phyloP scores from a whole-genome alignment of 129 eudicot genomes.

The Pseudognaphalium luteoalbum region DNA sequence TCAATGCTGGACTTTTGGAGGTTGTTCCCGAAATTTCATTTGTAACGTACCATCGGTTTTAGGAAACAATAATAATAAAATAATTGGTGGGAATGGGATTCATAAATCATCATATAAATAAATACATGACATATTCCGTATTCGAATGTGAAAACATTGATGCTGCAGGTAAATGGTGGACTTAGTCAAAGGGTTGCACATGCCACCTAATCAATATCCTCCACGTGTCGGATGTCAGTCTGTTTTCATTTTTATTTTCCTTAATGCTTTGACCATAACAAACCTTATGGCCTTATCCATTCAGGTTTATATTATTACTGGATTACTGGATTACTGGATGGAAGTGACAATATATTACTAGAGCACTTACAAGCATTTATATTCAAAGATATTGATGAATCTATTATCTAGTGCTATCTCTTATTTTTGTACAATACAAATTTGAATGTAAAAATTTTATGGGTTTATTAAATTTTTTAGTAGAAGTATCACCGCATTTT shows the following conservation, averaged over 20 bases:
- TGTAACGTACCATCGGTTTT: not conserved
- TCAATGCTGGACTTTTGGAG: not conserved
- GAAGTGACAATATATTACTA: too few relatives aligned
- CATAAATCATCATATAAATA: too few relatives aligned
- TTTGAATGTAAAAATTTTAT: too few relatives aligned
- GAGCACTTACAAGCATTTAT: too few relatives aligned
- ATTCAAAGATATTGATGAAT: too few relatives aligned
- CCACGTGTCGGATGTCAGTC: slow-evolving; percentile 41
- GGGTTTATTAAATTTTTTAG: too few relatives aligned
- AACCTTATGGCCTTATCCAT: slow-evolving; percentile 41
- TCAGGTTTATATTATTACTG: slow-evolving; percentile 9
- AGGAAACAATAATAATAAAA: not conserved
- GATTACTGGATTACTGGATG: too few relatives aligned
- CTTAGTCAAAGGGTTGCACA: slow-evolving; percentile 36
- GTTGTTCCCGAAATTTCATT: not conserved
- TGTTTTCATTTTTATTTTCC: not conserved
- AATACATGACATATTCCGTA: not conserved
- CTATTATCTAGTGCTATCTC: too few relatives aligned
- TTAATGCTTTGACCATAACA: slow-evolving; percentile 33
- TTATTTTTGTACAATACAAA: too few relatives aligned
- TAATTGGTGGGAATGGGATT: not conserved
- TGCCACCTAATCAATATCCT: slow-evolving; percentile 31
- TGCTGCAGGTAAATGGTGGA: slow-evolving; percentile 31
- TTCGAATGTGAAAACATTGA: slow-evolving; percentile 31
- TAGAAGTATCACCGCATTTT: too few relatives aligned